These are phyloP conservation scores for Pichia californica DNA, from an alignment of 805 yeast genomes.

Conservation along the genomic window DNA sequence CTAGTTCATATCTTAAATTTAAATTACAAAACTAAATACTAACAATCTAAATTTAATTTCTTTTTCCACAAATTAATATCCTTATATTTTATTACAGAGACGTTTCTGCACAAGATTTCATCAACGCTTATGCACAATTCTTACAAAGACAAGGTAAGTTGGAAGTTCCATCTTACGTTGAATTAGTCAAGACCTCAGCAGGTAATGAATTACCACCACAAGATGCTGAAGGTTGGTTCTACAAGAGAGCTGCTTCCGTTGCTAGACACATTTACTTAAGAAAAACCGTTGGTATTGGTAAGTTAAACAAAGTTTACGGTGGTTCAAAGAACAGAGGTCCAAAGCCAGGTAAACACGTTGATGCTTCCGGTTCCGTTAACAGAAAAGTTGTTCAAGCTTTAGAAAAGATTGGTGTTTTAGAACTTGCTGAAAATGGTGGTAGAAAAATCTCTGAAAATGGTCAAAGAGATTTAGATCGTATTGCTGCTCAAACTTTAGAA, in stretches of 20 bases:
- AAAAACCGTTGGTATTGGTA: slow-evolving; percentile 99
- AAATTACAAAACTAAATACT: slow-evolving; percentile 2
- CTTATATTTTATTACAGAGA: slow-evolving; percentile 62
- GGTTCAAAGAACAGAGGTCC: slow-evolving; percentile 98
- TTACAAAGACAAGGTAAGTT: slow-evolving; percentile 99
- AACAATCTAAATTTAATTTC: slow-evolving; percentile 1
- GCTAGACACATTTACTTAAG: slow-evolving; percentile 99
- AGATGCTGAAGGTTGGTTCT: slow-evolving; percentile 99
- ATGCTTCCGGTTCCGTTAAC: slow-evolving; percentile 99
- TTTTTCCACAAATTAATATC: too few species aligned
- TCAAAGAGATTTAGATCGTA: slow-evolving; percentile 99
- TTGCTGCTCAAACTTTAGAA: slow-evolving; percentile 98
- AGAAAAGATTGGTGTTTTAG: slow-evolving; percentile 96
- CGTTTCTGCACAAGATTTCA: slow-evolving; percentile 99
- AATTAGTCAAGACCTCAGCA: slow-evolving; percentile 97
- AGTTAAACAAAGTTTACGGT: slow-evolving; percentile 98
- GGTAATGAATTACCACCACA: slow-evolving; percentile 99
- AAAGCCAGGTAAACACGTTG: slow-evolving; percentile 97
- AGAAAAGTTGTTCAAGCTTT: slow-evolving; percentile 97
- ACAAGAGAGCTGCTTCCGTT: slow-evolving; percentile 99
- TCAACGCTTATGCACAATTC: slow-evolving; percentile 99
- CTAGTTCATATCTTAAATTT: too few species aligned
- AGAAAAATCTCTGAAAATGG: slow-evolving; percentile 99
- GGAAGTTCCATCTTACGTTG: slow-evolving; percentile 99
- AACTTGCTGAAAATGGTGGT: slow-evolving; percentile 96